Evolutionary conservation across 352 stramenopile genomes (phyloP).

Genomic region (Globisporangium mamillatum): DNA sequence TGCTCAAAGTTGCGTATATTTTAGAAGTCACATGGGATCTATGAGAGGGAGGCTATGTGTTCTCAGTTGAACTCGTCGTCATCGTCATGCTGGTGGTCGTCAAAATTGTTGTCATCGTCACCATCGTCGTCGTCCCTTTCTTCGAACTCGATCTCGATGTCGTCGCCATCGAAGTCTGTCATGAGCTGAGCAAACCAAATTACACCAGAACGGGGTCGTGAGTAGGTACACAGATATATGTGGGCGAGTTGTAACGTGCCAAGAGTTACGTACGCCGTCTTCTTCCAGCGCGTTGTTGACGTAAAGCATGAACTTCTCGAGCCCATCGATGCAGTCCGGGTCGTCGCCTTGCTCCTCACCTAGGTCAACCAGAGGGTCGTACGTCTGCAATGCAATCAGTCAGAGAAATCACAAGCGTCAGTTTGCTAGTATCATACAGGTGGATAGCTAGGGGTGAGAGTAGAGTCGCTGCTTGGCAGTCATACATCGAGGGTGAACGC

Average conservation of each 20-base stretch:
- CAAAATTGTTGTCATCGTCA: slow-evolving; percentile 32
- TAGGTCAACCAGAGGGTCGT: slow-evolving; percentile 59
- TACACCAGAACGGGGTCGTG: background rate
- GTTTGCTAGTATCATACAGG: background rate
- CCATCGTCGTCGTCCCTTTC: slow-evolving; percentile 32
- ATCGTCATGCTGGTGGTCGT: slow-evolving; percentile 26
- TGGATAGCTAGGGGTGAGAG: background rate
- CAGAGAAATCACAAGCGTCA: background rate
- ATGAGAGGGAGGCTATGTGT: background rate
- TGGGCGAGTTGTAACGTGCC: too few relatives aligned
- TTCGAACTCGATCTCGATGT: slow-evolving; percentile 24
- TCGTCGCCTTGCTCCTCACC: slow-evolving; percentile 45
- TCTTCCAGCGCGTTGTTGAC: slow-evolving; percentile 50
- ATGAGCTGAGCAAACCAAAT: slow-evolving; percentile 16
- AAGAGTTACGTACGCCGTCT: slow-evolving; percentile 37
- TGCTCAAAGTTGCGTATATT: too few relatives aligned
- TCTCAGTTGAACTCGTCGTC: slow-evolving; percentile 17
- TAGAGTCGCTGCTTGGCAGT: background rate
- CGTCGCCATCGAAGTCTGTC: slow-evolving; percentile 32
- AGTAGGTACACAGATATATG: background rate
- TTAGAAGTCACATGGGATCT: too few relatives aligned
- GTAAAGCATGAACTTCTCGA: slow-evolving; percentile 60
- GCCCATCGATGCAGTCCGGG: slow-evolving; percentile 37
- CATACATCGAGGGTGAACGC: slow-evolving; percentile 51
- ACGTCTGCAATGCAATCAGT: slow-evolving; percentile 36